Percentiles rank a stretch among this genome's conserved stretches.
These are phyloP conservation scores for Tetraselmis striata DNA, from an alignment of 139 green algal genomes.

Conservation along the genomic window DNA sequence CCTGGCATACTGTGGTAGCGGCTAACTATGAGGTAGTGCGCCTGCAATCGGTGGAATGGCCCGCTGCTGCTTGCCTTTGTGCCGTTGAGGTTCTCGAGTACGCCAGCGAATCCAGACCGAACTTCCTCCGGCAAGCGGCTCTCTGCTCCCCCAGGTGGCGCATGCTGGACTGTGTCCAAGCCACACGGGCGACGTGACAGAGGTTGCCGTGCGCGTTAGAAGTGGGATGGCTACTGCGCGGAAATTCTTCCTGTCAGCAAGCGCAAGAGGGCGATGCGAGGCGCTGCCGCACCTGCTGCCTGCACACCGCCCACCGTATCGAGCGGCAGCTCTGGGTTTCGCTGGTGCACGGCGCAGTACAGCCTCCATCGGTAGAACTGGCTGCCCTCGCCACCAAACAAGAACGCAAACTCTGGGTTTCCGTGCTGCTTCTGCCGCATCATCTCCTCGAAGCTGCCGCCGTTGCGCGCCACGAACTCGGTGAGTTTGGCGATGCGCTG, in stretches of 20 bases:
- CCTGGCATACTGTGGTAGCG: too few species aligned
- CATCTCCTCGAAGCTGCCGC: conserved; percentile 30
- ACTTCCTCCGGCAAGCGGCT: neutral
- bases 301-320: too few species aligned
- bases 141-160: neutral
- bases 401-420: conserved; percentile 36
- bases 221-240: too few species aligned
- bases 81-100: neutral
- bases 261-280: too few species aligned
- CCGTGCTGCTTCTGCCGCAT: conserved; percentile 16
- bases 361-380: conserved; percentile 22
- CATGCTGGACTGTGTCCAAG: too few species aligned
- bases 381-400: conserved; percentile 24
- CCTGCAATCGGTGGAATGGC: neutral
- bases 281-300: too few species aligned
- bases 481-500: conserved; percentile 24
- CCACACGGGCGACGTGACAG: too few species aligned
- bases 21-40: too few species aligned
- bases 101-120: neutral
- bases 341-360: conserved; percentile 8
- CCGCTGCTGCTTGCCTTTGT: neutral
- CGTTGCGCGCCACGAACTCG: conserved; percentile 21
- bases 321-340: conserved; percentile 5
- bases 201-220: too few species aligned
- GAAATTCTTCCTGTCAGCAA: too few species aligned